Evolutionary conservation across 2,329 filamentous ascomycete genomes (phyloP), one percentile per base, ranked within the genome.

Genomic region (Pseudogymnoascus sp.): DNA sequence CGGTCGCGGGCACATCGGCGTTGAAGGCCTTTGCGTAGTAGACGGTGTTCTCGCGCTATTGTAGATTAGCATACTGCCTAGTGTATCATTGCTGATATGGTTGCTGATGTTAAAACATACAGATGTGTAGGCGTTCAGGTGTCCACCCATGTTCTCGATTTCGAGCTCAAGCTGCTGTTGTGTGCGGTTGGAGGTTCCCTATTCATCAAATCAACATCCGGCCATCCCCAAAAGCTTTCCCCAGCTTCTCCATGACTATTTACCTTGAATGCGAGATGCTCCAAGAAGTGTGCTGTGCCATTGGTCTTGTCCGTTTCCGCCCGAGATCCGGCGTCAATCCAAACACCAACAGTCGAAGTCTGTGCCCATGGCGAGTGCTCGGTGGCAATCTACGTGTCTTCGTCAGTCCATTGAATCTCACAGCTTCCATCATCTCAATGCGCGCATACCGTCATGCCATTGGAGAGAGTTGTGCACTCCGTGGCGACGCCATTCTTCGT

Each of bases 21-120:
- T 99, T 99, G 85, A 99, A 96, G 69, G 93, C 89, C 83, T 98
- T 97, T 80, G 95, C 95, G 80, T 98, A 99, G 86, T 99, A 99
- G 76, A 99, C 95, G 74, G 95, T 99, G 86, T 97, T 98, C 81
- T 99, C 95, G 79, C 95, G 92, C 93, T 91, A 74, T 68, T 63
- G 43, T 63, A 34, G 8, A 45, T 69, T 39, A 65, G 62, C 43
- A 62, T 45, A 13, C 19, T 54, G 64, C 16, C 13, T 28, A 21
- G 8, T 11, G 14, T 37, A 23, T 23, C 11, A 36, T 39, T 14
- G 57, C 8, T 28, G 21, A 21, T 37, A 14, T 36, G 6, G 21
- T 39, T 13, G 57, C 21, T 61, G 57, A 36, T 39, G 31, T 39
- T 25, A 54, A 65, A 73, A 72, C 89, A 75, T 87, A 97, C 93